Base-by-base conservation (phyloP, 2,329 filamentous ascomycete species). In the Fusarium pseudoanthophilum region DNA sequence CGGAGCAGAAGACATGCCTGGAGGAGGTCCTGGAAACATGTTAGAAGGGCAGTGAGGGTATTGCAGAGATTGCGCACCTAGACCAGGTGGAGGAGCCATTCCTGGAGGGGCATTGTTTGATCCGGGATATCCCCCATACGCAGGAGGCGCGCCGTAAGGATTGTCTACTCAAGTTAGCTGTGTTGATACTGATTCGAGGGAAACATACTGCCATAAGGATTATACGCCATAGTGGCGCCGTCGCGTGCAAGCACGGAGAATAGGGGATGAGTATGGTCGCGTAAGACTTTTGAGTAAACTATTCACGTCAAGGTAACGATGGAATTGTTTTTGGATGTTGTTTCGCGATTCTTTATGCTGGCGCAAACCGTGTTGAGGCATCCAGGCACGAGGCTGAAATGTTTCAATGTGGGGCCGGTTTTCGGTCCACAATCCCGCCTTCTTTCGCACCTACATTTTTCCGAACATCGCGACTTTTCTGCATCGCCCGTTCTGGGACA, bases 1-100 rank as follows among this genome's bases (percentile, higher is more conserved):
- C 78, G 95, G 95, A 82, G 91, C 91, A 81, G 92, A 87, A 79
- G 92, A 89, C 89, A 94, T 93, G 85, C 92, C 93, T 85, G 93
- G 93, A 80, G 93, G 92, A 83, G 92, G 89, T 82, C 90, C 92
- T 94, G 36, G 1, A 14, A 59, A 28, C 7, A 11, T 65, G 68
- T 77, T 67, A 77, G 75, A 64, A 20, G n/a, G 28, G 36, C 39
- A 61, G 52, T 53, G 46, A 52, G 66, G 21, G 32, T 21, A 10
- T 21, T 36, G 52, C 28, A 43, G 36, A 37, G 42, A 42, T 9
- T 34, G 81, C 89, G 83, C 88, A 95, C 94, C 93, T 89, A 95
- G 90, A 83, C 93, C 94, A 77, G 94, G 93, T 78, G 93, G 93
- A 77, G 92, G 90, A 74, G 90, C 92, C 89, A 94, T 92, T 67